Base-by-base conservation (phyloP, 306 rosid genomes). In the Cucurbita maxima region DNA sequence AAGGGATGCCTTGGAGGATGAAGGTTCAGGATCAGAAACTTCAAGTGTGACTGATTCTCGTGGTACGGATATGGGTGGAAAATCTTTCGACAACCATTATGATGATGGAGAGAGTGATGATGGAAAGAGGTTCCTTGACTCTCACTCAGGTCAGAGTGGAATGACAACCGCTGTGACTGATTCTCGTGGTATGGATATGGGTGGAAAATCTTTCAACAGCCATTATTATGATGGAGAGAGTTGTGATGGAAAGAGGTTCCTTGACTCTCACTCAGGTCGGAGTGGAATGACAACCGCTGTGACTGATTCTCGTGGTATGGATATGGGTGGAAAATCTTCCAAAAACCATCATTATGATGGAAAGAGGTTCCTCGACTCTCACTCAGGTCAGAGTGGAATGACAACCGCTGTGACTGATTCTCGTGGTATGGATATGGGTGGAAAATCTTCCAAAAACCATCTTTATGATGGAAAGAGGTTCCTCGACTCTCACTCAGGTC, bases 1-100 rank as follows among this genome's bases (percentile, higher is more conserved):
- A 0, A 81, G 69, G 69, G 86, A 83, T 73, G 20, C 78, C 5
- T 89, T 88, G 76, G 95, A 94, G 57, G 94, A 89, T 87, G 97
- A 89, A 77, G 69, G 75, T 83, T 94, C 95, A 40, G 84, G 66
- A 56, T 91, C 96, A 74, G 96, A 87, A 76, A 80, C 92, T 54
- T 90, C 91, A 38, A 83, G 88, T 78, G 81, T 85, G 58, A 76
- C 53, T 53, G 88, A 86, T 83, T 51, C 81, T 77, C 83, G 50
- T 73, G 52, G 16, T 48, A 48, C 13, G 52, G 52, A 48, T 48
- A 56, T 8, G 30, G 80, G 79, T 75, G 43, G 79, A 41, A 80
- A 83, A 78, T 85, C 82, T 76, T 92, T 84, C 79, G 80, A 67
- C 79, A 87, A 90, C 78, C 87, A 84, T 76, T 90, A 77, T 74